Evolutionary conservation across 2,329 filamentous ascomycete species (phyloP), one percentile per base, ranked within the genome.

Genomic region (Fonsecaea nubica): DNA sequence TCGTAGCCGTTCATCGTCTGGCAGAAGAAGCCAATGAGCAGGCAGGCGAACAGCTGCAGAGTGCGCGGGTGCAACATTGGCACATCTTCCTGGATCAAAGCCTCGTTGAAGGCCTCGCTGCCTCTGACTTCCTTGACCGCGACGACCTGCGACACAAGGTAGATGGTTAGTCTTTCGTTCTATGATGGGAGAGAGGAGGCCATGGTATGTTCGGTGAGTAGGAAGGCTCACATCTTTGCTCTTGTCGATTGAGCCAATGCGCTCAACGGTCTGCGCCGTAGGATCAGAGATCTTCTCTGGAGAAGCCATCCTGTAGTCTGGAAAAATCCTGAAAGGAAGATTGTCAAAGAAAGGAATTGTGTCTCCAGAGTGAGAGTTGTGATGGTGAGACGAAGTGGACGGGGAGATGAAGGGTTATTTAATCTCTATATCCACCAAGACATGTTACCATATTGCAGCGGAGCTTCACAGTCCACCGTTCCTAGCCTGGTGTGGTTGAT

Each of bases 1-100:
- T 88, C 86, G 69, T 84, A 87, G 33, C 85, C 85, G 74, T 86
- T 86, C 80, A 84, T 82, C 8, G 83, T 85, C 30, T 82, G 83
- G 66, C 78, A 80, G 69, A 81, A 78, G 72, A 80, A 82, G 36
- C 78, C 80, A 25, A 75, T 64, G 57, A 74, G 33, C 13, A 69
- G 63, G 30, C 45, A 52, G 32, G 64, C 53, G 57, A 72, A 68
- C 30, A 74, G 65, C 15, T 72, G 64, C 58, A 72, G 18, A 3
- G 65, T 63, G 32, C 66, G 66, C 13, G 61, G 54, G 52, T 66
- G 35, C 38, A 32, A 58, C 18, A 55, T 59, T 15, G 59, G 42
- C 30, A 66, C 64, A 10, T 83, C 82, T 72, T 87, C 85, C 75
- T 83, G 82, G 72, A 85, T 73, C 75, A 83, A 79, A 25, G 86